Base-by-base conservation (phyloP, 225 moss, liverwort and hornwort genomes). In the Lunularia cruciata region DNA sequence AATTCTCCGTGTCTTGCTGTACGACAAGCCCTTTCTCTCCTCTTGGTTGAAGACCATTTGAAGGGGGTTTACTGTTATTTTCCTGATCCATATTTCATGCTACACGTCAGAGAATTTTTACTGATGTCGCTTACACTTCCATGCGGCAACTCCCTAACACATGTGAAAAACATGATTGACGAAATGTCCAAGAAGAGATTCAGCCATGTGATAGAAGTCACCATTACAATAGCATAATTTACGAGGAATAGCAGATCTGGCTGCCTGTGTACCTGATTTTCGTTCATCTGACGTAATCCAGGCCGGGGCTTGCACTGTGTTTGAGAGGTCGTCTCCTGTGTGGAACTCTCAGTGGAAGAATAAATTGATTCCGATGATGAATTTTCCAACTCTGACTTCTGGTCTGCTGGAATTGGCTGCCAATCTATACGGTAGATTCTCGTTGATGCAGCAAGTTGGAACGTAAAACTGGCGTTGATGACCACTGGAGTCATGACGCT, bases 361-460 rank as follows among this genome's bases (percentile, higher is more conserved):
- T 52, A 73, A 40, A 69, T 69, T 2, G 63, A 69, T 48, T 70
- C 70, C 20, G 57, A 73, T 19, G 38, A 39, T 31, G 67, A 38
- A 68, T 47, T 68, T 2, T 45, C 73, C 39, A 65, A 23, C n/a
- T 13, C 54, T 13, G 73, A 61, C 6, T 73, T 60, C 31, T 45
- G 55, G 30, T 71, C 34, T n/a, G 68, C 78, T 19, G 70, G 33
- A 42, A 55, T 11, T 13, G 76, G 71, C 70, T 80, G 70, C 92
- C 92, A 93, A 15, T 88, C 78, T 20, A 93, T 73, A 49, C 64
- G 77, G 54, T 87, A 93, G 19, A 76, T 74, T 35, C 92, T 76
- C 30, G 81, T 83, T 13, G 90, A 88, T 23, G 92, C 90, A 34
- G 84, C 92, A 78, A 93, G 55, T 68, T 85, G 85, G 65, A 90